These are phyloP conservation scores for Hypoxylon sp. DNA, from an alignment of 2,329 filamentous ascomycete species.

Conservation along the genomic window DNA sequence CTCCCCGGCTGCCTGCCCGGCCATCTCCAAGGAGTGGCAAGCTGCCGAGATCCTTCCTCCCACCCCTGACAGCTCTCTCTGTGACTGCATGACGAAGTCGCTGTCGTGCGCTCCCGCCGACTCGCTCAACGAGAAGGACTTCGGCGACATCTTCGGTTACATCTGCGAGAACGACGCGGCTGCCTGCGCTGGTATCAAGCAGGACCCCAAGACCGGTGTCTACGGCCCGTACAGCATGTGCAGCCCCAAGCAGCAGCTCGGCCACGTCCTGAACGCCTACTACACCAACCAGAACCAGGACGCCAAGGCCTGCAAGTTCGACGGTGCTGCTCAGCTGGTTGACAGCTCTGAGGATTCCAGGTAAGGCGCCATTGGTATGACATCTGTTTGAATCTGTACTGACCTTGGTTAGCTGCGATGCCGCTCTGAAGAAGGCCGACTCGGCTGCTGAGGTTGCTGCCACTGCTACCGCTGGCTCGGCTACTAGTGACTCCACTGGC, in stretches of 20 bases:
- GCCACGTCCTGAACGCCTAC: slow-evolving; percentile 67
- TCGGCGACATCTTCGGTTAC: slow-evolving; percentile 54
- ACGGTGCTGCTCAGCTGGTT: slow-evolving; percentile 58
- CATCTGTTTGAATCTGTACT: not conserved
- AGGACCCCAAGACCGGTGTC: slow-evolving; percentile 61
- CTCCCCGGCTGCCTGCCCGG: slow-evolving; percentile 70
- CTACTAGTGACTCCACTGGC: slow-evolving; percentile 28
- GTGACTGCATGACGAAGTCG: slow-evolving; percentile 74
- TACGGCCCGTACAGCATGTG: slow-evolving; percentile 73
- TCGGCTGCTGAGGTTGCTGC: slow-evolving; percentile 46
- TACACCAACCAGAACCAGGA: slow-evolving; percentile 58
- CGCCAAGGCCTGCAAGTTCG: slow-evolving; percentile 64
- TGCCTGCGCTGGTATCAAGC: slow-evolving; percentile 64
- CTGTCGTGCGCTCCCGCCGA: slow-evolving; percentile 68
- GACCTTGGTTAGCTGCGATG: slow-evolving; percentile 49
- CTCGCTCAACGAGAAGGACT: slow-evolving; percentile 60
- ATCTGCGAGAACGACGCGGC: slow-evolving; percentile 53
- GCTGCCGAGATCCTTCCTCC: slow-evolving; percentile 72
- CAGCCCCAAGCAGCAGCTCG: slow-evolving; percentile 65
- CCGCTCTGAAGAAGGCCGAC: slow-evolving; percentile 58
- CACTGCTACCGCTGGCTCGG: slow-evolving; percentile 41
- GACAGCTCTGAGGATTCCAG: slow-evolving; percentile 32
- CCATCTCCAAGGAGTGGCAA: slow-evolving; percentile 63
- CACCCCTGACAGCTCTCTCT: slow-evolving; percentile 72
- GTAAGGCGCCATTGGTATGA: slow-evolving; percentile 35